A percentile compares a stretch with the other conserved stretches of the same genome.
Evolutionary conservation across 1,139 yeast species (phyloP).

Genomic region (Eremothecium coryli): DNA sequence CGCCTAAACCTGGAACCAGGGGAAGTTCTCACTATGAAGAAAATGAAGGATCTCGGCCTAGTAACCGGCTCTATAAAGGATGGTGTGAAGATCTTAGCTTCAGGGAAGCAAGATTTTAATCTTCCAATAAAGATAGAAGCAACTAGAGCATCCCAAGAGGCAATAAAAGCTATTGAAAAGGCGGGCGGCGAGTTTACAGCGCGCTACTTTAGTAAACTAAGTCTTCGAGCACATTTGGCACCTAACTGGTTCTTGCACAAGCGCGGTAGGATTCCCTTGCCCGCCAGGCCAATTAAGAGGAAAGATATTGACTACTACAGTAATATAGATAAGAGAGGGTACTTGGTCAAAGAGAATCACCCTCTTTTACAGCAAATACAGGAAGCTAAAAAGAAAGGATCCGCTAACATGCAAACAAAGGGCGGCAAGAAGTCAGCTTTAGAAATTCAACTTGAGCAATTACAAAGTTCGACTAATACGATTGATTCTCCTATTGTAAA

Average conservation of each 20-base stretch:
- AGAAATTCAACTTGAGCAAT: conserved; percentile 22
- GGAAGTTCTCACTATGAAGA: conserved; percentile 56
- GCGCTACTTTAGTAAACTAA: conserved; percentile 55
- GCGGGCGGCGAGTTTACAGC: conserved; percentile 70
- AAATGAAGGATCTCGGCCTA: conserved; percentile 58
- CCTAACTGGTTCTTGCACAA: conserved; percentile 62
- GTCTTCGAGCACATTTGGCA: conserved; percentile 63
- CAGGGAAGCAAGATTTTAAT: conserved; percentile 47
- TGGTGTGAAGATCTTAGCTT: conserved; percentile 77
- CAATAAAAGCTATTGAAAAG: conserved; percentile 62
- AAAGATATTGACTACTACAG: conserved; percentile 76
- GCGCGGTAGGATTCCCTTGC: conserved; percentile 73
- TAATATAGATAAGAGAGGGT: conserved; percentile 65
- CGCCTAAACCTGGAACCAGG: conserved; percentile 55
- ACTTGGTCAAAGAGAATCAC: conserved; percentile 39
- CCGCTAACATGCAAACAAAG: conserved; percentile 14
- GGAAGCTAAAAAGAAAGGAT: conserved; percentile 20
- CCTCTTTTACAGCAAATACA: conserved; percentile 27
- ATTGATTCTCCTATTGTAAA: conserved; percentile 2
- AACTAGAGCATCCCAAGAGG: conserved; percentile 65
- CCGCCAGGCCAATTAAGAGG: conserved; percentile 78
- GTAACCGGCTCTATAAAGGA: conserved; percentile 62
- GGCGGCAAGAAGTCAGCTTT: conserved; percentile 20
- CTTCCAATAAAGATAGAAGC: conserved; percentile 72
- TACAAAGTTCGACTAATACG: conserved; percentile 7